Evolutionary conservation across 306 rosid species (phyloP), one percentile per base, ranked within the genome.

Genomic region (Rubus parviflorus): DNA sequence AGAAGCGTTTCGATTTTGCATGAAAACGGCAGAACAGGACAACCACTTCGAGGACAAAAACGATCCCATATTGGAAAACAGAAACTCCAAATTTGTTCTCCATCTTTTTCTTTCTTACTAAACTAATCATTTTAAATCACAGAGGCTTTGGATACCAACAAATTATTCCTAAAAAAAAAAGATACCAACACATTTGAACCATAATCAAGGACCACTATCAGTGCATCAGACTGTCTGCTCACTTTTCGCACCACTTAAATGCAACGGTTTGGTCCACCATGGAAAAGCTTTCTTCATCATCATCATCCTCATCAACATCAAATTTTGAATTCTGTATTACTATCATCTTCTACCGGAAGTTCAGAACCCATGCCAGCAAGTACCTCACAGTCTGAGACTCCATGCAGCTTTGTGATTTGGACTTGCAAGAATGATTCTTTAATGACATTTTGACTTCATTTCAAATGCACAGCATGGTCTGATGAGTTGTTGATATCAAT

Each of bases 251-350:
- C 75, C 81, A 62, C 68, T 74, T 57, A 22, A 66, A 72, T 58
- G n/a, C 8, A 19, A 41, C 41, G 79, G 38, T 75, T 67, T 85
- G 90, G 93, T 68, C 90, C 87, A 82, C 87, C 83, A 76, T 54
- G 63, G n/a, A 35, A 15, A 70, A 83, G 86, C 66, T 62, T 72
- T 73, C 65, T 52, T 56, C 49, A 73, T 79, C 37, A 69, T 78
- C 82, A 58, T 72, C 74, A 66, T 46, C 69, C n/a, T n/a, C n/a
- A 46, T 82, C 60, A 43, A 51, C 46, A 51, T 74, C 60, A 30
- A 15, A 45, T 63, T 22, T 72, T 70, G 41, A 22, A 19, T 6
- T 19, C 35, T 41, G 72, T 0, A 52, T 38, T 14, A 54, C 62
- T 43, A 70, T 42, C 49, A 65, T 65, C 70, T 41, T 14, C 20